Evolutionary conservation across 2,329 filamentous ascomycete species (phyloP).

Genomic region (Hysterium pulicare): DNA sequence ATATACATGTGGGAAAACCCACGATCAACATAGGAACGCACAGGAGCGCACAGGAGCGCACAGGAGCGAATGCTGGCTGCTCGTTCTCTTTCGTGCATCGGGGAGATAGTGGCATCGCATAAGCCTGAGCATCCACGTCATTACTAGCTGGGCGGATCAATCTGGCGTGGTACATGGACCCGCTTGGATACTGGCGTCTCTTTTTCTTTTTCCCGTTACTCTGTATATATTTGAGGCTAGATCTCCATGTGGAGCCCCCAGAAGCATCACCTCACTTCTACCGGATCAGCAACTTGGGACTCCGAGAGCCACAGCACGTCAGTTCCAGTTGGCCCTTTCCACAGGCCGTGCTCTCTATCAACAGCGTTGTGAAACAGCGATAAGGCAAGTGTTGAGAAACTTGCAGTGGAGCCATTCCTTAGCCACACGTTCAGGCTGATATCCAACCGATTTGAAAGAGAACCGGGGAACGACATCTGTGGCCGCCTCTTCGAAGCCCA

Average conservation of each 20-base stretch:
- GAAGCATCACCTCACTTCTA: slow-evolving; percentile 22
- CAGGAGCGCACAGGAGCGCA: too few species aligned
- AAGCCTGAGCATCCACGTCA: slow-evolving; percentile 33
- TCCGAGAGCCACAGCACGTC: slow-evolving; percentile 2
- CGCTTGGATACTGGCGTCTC: slow-evolving; percentile 27
- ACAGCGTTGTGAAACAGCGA: slow-evolving; percentile 34
- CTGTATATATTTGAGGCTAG: slow-evolving; percentile 31
- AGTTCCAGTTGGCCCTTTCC: slow-evolving; percentile 15
- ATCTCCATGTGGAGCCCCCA: slow-evolving; percentile 25
- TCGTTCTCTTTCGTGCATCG: slow-evolving; percentile 32
- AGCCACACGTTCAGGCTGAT: slow-evolving; percentile 5
- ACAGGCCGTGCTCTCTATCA: slow-evolving; percentile 24
- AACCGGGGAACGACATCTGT: neutral
- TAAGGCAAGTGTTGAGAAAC: slow-evolving; percentile 26
- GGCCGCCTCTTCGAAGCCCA: slow-evolving; percentile 4
- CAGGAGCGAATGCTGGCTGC: slow-evolving; percentile 27
- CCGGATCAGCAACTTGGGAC: slow-evolving; percentile 22
- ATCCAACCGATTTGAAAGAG: neutral
- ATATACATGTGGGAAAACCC: slow-evolving; percentile 33
- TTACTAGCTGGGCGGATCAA: slow-evolving; percentile 35
- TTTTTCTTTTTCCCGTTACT: slow-evolving; percentile 35
- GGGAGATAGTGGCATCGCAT: slow-evolving; percentile 35
- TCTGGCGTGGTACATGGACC: slow-evolving; percentile 33
- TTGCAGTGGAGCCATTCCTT: slow-evolving; percentile 4
- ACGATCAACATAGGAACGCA: slow-evolving; percentile 26